Percentiles rank a stretch among this genome's conserved stretches.
Conservation (phyloP, 108 stramenopile genomes). For the Craspedostauros australis region DNA sequence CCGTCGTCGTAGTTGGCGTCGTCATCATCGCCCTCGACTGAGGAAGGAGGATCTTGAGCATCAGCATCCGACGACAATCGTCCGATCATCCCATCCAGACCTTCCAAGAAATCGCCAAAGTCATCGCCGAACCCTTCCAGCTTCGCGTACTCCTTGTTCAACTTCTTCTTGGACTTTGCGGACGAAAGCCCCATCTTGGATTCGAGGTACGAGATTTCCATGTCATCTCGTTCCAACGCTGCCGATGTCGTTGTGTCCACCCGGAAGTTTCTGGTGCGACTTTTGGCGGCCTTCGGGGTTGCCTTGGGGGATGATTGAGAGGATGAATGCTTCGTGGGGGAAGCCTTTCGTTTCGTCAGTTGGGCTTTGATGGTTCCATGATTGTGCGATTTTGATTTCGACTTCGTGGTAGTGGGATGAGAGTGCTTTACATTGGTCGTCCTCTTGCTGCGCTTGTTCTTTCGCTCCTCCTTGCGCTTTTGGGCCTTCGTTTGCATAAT, state of each 20-base stretch:
- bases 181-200: constrained; percentile 42
- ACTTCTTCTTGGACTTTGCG: constrained; percentile 22
- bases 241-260: constrained; percentile 57
- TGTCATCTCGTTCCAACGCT: constrained; percentile 66
- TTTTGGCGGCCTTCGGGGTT: not conserved
- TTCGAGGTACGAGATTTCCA: constrained; percentile 77
- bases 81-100: constrained; percentile 48
- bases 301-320: not conserved
- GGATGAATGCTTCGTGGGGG: not conserved
- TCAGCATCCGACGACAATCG: constrained; percentile 6
- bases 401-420: not conserved
- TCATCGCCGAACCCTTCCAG: constrained; percentile 81
- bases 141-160: constrained; percentile 74
- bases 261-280: constrained; percentile 13
- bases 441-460: constrained; percentile 15
- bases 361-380: not conserved
- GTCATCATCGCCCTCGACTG: not conserved
- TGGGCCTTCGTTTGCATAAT: constrained; percentile 10
- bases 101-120: constrained; percentile 79
- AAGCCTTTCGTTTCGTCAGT: too few species aligned
- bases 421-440: constrained; percentile 4
- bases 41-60: not conserved
- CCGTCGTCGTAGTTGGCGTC: not conserved
- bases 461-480: constrained; percentile 21
- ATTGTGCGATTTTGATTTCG: not conserved